Conservation (phyloP, 2,329 filamentous ascomycete genomes). For the Leptosphaerulina australis region DNA sequence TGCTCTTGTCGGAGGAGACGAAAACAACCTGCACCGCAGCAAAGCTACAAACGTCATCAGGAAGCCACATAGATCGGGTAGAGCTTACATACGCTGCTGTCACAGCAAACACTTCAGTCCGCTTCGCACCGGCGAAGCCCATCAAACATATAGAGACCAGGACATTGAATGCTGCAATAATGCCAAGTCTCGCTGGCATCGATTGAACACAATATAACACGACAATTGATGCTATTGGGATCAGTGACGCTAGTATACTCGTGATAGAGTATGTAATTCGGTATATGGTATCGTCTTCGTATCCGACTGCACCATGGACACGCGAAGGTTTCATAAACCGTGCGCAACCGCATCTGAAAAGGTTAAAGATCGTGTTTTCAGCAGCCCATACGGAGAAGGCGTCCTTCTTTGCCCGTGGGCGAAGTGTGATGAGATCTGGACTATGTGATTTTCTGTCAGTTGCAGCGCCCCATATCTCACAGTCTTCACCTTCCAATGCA, state of each 20-base stretch:
- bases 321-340: conserved; percentile 20
- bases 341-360: conserved; percentile 18
- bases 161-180: conserved; percentile 33
- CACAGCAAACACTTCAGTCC: conserved; percentile 34
- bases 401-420: conserved; percentile 23
- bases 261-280: conserved; percentile 28
- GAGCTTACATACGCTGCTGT: conserved; percentile 38
- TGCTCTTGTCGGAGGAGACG: too few relatives aligned
- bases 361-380: conserved; percentile 11
- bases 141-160: conserved; percentile 30
- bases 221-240: conserved; percentile 31
- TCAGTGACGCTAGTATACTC: conserved; percentile 26
- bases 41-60: too few relatives aligned
- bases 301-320: conserved; percentile 14
- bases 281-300: conserved; percentile 21
- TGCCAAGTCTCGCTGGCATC: conserved; percentile 16
- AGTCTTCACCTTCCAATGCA: conserved; percentile 22
- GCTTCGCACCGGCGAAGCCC: conserved; percentile 28
- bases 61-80: too few relatives aligned
- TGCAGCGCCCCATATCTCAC: not conserved
- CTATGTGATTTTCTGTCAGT: not conserved
- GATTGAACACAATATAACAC: conserved; percentile 21
- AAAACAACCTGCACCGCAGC: too few relatives aligned
- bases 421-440: conserved; percentile 10
- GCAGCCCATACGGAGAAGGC: conserved; percentile 27